Base-by-base conservation (phyloP, 1,284 basidiomycete species). In the Leccinum subrobustum region DNA sequence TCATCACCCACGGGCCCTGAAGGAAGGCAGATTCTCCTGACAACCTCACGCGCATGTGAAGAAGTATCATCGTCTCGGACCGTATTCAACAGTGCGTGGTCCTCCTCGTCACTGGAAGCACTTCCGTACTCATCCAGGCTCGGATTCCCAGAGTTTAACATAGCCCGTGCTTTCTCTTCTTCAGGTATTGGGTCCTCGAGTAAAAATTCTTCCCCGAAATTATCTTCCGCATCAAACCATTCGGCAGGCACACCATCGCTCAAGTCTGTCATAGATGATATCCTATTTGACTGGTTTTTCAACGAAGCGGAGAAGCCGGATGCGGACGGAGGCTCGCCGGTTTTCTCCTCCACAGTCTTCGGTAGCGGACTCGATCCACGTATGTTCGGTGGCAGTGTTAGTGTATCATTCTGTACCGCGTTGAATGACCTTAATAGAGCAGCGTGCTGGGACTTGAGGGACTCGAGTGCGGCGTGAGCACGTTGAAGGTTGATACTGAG, bases 1-100 rank as follows among this genome's bases (percentile, higher is more conserved):
- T 97, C 95, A 61, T 96, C 92, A 1, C 85, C 88, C 16, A 88
- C 77, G n/a, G 83, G 79, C 8, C 79, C 79, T 29, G 83, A 82
- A 14, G 89, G 94, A 47, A 97, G 78, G 54, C 78, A 77, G 2
- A 81, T 86, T 63, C 93, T 79, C 62, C 88, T 79, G 18, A 76
- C 69, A 12, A 88, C 70, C 65, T 75, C 77, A 61, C 56, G 73
- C 66, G 66, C 59, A 57, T 60, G 63, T 23, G 64, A 56, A 35
- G 63, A 57, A 7, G 64, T 57, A 51, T 65, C 62, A 55, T 64
- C 48, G 63, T 61, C 58, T 57, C 18, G 54, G 47, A 60, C 44
- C 50, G 52, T 47, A 57, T 63, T 60, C 39, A 39, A 57, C 16
- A 57, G 47, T 33, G 31, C 33, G 54, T 61, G 31, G 58, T 72